Conservation (phyloP, 2,329 filamentous ascomycete genomes). For the Madurella mycetomatis region DNA sequence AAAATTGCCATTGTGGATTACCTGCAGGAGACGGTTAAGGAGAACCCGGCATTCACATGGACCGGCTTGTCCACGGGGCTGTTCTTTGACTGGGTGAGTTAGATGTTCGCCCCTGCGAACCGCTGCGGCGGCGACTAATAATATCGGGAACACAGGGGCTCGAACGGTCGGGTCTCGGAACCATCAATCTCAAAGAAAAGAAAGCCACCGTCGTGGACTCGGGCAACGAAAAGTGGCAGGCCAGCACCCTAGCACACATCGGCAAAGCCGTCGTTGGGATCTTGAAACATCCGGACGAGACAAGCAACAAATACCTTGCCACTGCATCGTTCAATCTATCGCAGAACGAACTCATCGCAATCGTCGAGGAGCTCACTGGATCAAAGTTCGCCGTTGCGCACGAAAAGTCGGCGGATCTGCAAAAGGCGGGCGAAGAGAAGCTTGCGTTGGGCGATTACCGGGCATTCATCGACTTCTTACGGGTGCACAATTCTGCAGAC, state of each 20-base stretch:
- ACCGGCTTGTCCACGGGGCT: conserved; percentile 54
- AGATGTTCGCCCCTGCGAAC: background rate
- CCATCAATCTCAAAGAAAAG: conserved; percentile 46
- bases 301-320: conserved; percentile 54
- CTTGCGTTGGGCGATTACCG: conserved; percentile 37
- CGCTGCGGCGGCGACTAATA: background rate
- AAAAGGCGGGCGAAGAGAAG: conserved; percentile 39
- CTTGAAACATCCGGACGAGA: conserved; percentile 45
- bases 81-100: conserved; percentile 57
- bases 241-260: conserved; percentile 48
- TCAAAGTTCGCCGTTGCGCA: conserved; percentile 46
- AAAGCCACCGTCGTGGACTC: conserved; percentile 53
- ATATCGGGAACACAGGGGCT: conserved; percentile 37
- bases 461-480: conserved; percentile 30
- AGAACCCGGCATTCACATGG: conserved; percentile 50
- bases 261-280: conserved; percentile 48
- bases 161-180: conserved; percentile 45
- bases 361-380: conserved; percentile 49
- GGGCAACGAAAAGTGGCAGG: conserved; percentile 48
- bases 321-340: conserved; percentile 53
- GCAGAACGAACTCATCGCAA: conserved; percentile 53
- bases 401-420: conserved; percentile 32
- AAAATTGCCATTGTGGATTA: conserved; percentile 44
- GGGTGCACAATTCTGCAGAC: conserved; percentile 32
- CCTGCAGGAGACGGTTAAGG: conserved; percentile 44